These are phyloP conservation scores for Ceratocystis papillata DNA, from an alignment of 2,329 filamentous ascomycete genomes.

Conservation along the genomic window DNA sequence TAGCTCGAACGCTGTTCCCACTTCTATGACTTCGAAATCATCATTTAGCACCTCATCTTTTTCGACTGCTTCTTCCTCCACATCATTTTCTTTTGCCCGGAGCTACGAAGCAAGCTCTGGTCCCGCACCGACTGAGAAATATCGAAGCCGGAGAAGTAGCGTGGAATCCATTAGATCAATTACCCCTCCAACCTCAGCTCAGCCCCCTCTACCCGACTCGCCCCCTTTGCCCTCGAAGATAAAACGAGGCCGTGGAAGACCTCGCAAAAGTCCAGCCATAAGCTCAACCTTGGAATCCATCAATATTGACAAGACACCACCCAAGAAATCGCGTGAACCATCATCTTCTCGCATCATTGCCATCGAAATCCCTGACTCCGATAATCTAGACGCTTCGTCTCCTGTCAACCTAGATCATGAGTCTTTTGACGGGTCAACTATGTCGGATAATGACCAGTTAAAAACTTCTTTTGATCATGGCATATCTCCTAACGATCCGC, in stretches of 20 bases:
- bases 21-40: background rate
- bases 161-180: conserved; percentile 7
- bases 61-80: background rate
- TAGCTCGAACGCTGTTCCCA: background rate
- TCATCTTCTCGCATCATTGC: conserved; percentile 4
- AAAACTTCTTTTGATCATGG: conserved; percentile 4
- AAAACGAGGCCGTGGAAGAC: conserved; percentile 31
- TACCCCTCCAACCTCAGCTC: conserved; percentile 21
- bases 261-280: conserved; percentile 11
- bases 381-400: conserved; percentile 14
- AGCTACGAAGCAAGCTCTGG: conserved; percentile 1
- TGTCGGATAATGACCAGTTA: conserved; percentile 21
- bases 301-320: background rate
- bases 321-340: conserved; percentile 1
- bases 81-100: background rate
- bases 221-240: background rate
- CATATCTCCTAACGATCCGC: conserved; percentile 37
- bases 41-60: conserved; percentile 15
- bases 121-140: conserved; percentile 4
- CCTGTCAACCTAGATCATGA: background rate
- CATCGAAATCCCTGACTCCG: conserved; percentile 25
- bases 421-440: conserved; percentile 6
- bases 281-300: background rate
- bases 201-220: conserved; percentile 9
- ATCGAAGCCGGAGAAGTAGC: conserved; percentile 9